Base-by-base conservation (phyloP, 2,329 filamentous ascomycete genomes). In the Aspergillus sp. region DNA sequence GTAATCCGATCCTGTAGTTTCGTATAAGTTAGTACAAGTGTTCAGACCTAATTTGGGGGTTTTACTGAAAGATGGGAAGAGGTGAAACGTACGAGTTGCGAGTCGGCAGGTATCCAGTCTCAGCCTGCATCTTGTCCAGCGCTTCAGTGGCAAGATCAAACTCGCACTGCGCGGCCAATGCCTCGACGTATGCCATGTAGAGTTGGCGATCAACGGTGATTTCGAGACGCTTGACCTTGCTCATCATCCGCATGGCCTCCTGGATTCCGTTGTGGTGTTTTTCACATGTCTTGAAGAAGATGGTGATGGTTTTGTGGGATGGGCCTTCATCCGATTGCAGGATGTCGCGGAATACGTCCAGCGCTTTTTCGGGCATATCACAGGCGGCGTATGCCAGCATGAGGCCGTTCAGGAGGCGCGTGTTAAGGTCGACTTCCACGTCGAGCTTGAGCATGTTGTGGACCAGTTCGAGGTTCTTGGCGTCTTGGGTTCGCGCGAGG, bases 361-460 rank as follows among this genome's bases (percentile, higher is more conserved):
- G 80, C 1, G 91, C 91, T 57, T 85, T 85, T 30, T 83, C 77
- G 0, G 89, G 82, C 64, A 87, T 82, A 6, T 85, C 90, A 69
- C 87, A 90, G 1, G 86, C 84, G 1, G 87, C 86, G 72, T 96
- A 94, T 0, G 91, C 93, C 12, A 95, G 82, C 88, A 99, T 97
- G 52, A 98, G 80, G 0, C 90, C 87, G 69, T 97, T 98, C 68
- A 89, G 87, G 2, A 98, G 81, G 58, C 81, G 82, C 0, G 94
- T 98, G 67, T 85, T 88, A 4, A 89, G 84, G 67, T 93, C 87
- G 39, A 98, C 84, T 45, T 86, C 85, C n/a, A 88, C 84, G 74
- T 99, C 95, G 74, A 97, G 88, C 78, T 97, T 98, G 66, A 97
- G 83, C 86, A 97, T 94, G 72, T 97, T 97, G 79, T 97, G 90